Evolutionary conservation across 495 filamentous ascomycete genomes (phyloP).

Genomic region (Xylaria cubensis): DNA sequence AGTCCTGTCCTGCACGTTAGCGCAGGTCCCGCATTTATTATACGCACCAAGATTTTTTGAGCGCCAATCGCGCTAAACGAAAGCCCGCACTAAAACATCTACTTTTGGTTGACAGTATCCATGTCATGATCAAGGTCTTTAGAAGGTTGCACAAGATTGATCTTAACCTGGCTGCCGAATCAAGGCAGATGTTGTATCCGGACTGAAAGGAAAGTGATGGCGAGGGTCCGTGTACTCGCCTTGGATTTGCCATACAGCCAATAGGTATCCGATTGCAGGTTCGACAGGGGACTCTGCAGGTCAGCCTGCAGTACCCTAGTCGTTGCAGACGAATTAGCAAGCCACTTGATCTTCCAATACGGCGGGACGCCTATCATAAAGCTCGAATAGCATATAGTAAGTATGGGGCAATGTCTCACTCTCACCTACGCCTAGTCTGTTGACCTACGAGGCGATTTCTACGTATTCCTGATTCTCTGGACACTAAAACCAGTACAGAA

Average conservation of each 20-base stretch:
- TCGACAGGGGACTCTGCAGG: slow-evolving; percentile 22
- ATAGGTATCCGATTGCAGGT: slow-evolving; percentile 6
- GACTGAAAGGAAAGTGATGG: neutral
- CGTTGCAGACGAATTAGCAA: slow-evolving; percentile 11
- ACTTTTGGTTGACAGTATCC: neutral
- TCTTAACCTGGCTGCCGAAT: neutral
- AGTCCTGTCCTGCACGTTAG: neutral
- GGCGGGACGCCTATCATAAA: slow-evolving; percentile 10
- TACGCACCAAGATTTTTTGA: slow-evolving; percentile 12
- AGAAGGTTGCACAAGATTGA: neutral
- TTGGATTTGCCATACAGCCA: neutral
- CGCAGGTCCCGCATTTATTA: slow-evolving; percentile 15
- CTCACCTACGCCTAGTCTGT: slow-evolving; percentile 16
- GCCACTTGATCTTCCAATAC: slow-evolving; percentile 11
- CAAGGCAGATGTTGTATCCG: neutral
- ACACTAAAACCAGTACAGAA: neutral
- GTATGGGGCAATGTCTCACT: slow-evolving; percentile 13
- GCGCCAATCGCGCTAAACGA: slow-evolving; percentile 20
- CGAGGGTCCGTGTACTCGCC: neutral
- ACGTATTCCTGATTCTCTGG: neutral
- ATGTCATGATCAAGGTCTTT: neutral
- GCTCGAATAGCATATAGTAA: slow-evolving; percentile 1
- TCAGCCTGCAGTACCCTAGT: slow-evolving; percentile 6
- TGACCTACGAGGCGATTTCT: neutral
- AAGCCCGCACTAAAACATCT: neutral